phyloP scores from a whole-genome alignment of 805 yeast genomes.

The Candida sakaeoensis region DNA sequence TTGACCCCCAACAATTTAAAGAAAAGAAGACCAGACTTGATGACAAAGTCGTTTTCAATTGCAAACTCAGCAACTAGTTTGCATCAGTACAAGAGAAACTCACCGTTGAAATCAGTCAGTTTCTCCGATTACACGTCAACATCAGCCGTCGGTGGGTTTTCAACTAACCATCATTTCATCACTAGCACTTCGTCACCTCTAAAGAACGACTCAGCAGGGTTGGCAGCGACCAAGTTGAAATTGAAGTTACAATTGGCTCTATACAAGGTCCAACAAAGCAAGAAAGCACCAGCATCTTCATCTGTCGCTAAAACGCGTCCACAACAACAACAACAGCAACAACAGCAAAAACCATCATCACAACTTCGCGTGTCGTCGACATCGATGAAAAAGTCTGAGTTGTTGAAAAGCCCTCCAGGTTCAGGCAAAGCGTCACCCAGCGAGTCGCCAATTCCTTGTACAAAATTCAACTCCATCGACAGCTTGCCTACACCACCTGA shows the following conservation, averaged over 20 bases:
- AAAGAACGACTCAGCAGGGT: conserved; percentile 29
- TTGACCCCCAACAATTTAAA: conserved; percentile 1
- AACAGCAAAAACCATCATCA: too few species aligned
- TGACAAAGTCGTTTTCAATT: conserved; percentile 9
- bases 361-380: too few species aligned
- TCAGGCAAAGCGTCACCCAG: conserved; percentile 9
- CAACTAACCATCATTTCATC: conserved; percentile 1
- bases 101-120: conserved; percentile 13
- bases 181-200: not conserved
- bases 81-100: conserved; percentile 3
- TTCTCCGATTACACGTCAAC: conserved; percentile 25
- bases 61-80: conserved; percentile 7
- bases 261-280: conserved; percentile 31
- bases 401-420: conserved; percentile 8
- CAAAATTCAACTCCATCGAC: not conserved
- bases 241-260: conserved; percentile 40
- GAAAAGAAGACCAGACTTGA: conserved; percentile 9
- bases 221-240: conserved; percentile 43
- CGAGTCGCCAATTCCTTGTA: conserved; percentile 3
- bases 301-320: not conserved
- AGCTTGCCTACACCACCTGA: conserved; percentile 16
- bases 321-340: conserved; percentile 2
- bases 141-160: conserved; percentile 10
- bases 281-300: not conserved
- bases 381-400: conserved; percentile 3